phyloP scores from a whole-genome alignment of 768 basidiomycete genomes.

The Termitomyces sp. region DNA sequence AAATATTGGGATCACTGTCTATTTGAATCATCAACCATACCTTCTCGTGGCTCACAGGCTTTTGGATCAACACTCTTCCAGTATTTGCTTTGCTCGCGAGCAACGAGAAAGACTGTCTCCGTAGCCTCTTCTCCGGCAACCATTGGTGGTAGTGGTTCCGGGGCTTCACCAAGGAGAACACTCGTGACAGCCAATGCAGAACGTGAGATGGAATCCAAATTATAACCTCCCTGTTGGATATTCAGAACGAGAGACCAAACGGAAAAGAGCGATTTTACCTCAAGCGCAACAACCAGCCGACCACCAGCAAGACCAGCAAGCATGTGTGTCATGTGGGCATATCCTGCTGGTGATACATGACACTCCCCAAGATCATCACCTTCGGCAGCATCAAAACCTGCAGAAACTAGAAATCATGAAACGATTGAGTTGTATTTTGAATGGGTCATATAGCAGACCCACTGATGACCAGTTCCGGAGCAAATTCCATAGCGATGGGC shows the following conservation, averaged over 20 bases:
- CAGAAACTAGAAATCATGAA: conserved; percentile 64
- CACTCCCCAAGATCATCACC: conserved; percentile 94
- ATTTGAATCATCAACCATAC: conserved; percentile 32
- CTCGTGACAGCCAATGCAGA: conserved; percentile 86
- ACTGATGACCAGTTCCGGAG: conserved; percentile 96
- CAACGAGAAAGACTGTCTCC: conserved; percentile 88
- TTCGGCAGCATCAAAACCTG: conserved; percentile 94
- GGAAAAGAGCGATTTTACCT: conserved; percentile 47
- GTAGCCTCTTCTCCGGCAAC: conserved; percentile 78
- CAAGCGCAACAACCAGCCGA: conserved; percentile 87
- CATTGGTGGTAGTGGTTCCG: conserved; percentile 69
- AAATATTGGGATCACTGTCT: neutral
- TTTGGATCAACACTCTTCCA: conserved; percentile 89
- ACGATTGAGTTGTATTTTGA: neutral
- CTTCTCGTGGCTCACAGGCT: conserved; percentile 77
- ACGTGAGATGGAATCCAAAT: conserved; percentile 80
- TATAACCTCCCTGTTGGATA: conserved; percentile 82
- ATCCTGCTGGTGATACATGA: conserved; percentile 86
- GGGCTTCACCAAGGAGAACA: conserved; percentile 87
- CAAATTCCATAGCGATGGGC: conserved; percentile 97
- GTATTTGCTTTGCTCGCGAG: conserved; percentile 81
- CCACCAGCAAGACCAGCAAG: conserved; percentile 84
- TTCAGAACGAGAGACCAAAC: neutral
- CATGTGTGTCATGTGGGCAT: conserved; percentile 99
- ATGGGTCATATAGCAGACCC: conserved; percentile 23